Evolutionary conservation across 371 early-diverging fungal species (phyloP).

Genomic region (Conidiobolus incongruus): DNA sequence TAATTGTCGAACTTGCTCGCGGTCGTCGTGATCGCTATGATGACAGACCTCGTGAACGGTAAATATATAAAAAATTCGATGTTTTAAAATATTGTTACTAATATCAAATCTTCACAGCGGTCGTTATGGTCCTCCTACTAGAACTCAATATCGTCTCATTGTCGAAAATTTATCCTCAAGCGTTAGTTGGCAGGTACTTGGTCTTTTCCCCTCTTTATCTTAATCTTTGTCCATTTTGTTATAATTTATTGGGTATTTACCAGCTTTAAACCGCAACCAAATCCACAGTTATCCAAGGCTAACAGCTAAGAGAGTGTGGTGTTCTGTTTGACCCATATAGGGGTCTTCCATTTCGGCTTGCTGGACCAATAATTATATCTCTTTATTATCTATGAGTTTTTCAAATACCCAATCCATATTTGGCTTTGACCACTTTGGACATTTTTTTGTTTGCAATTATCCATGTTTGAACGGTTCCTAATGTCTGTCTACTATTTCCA

Average conservation of each 20-base stretch:
- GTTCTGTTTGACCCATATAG: not conserved
- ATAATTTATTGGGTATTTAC: not conserved
- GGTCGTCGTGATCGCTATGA: constrained; percentile 22
- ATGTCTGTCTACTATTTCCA: constrained; percentile 15
- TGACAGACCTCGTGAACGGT: constrained; percentile 7
- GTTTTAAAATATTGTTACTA: not conserved
- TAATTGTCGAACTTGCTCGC: constrained; percentile 51
- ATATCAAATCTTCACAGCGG: not conserved
- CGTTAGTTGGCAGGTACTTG: constrained; percentile 52
- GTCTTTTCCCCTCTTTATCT: constrained; percentile 9
- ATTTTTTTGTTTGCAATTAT: constrained; percentile 1
- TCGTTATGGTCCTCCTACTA: constrained; percentile 12
- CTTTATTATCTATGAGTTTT: too few species aligned
- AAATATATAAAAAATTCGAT: not conserved
- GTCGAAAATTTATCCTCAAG: constrained; percentile 43
- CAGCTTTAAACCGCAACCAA: constrained; percentile 1
- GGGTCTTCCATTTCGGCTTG: too few species aligned
- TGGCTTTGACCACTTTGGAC: too few species aligned
- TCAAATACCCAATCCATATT: too few species aligned
- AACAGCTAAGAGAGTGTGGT: not conserved
- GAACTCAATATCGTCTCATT: constrained; percentile 29
- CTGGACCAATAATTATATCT: too few species aligned
- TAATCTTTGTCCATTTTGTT: constrained; percentile 14
- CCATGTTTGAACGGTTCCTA: not conserved
- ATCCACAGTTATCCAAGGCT: not conserved